A percentile compares a stretch with the other conserved stretches of the same genome.
phyloP scores from a whole-genome alignment of 2,329 filamentous ascomycete species.

The Pyricularia pennisetigena region DNA sequence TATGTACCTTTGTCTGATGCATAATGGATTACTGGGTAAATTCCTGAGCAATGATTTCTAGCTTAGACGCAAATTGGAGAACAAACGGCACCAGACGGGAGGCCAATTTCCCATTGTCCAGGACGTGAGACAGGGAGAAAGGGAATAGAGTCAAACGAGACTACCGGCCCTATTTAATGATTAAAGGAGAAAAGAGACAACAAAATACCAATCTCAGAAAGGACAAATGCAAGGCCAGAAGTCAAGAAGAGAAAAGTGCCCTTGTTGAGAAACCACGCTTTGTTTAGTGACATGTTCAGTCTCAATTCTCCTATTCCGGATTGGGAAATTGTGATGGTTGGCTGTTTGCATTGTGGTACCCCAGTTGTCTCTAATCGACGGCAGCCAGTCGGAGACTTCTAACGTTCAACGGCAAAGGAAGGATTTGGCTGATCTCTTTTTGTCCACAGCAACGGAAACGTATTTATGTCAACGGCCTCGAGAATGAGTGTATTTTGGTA shows the following conservation, averaged over 20 bases:
- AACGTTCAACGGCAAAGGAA: neutral
- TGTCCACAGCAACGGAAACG: neutral
- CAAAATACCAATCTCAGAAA: neutral
- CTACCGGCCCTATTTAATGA: constrained; percentile 7
- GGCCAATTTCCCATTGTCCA: neutral
- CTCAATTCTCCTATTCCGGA: neutral
- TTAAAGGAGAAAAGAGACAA: constrained; percentile 6
- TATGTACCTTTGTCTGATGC: neutral
- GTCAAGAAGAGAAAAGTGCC: too few relatives aligned
- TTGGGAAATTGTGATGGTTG: neutral
- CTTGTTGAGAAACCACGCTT: too few relatives aligned
- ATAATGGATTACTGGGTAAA: neutral
- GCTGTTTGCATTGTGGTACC: neutral
- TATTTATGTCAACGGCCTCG: neutral
- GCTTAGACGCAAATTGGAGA: neutral
- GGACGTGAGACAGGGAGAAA: neutral
- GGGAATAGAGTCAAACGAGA: neutral
- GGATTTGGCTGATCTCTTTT: neutral
- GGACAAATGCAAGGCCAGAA: neutral
- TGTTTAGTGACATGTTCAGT: neutral
- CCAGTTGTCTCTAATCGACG: neutral
- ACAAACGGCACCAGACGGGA: neutral
- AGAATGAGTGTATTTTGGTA: neutral
- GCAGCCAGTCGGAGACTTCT: neutral
- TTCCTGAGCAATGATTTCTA: neutral